Base-by-base conservation (phyloP, 352 stramenopile genomes). In the Globisporangium takayamanum region DNA sequence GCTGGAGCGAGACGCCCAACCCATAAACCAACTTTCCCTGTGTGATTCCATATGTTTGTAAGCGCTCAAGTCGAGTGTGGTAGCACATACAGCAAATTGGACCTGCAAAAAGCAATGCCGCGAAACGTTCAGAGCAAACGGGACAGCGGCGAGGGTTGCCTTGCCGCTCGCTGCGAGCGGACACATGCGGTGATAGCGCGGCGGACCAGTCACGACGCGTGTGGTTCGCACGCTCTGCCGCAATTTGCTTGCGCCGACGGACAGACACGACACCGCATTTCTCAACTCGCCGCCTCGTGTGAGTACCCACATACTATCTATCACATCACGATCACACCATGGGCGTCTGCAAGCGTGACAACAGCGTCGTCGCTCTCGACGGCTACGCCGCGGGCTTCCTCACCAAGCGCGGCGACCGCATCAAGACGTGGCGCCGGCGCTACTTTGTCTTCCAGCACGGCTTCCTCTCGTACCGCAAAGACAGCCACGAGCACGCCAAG, bases 391-490 rank as follows among this genome's bases (percentile, higher is more conserved):
- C 88, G 59, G 82, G 82, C 52, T 89, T 77, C 58, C 66, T 92
- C 33, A 37, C 70, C 5, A 92, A 92, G 62, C 75, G 84, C 28
- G 78, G 81, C 20, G 74, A 74, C 18, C 78, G 72, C 61, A 62
- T 92, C 60, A 88, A 88, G 68, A 92, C 70, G 49, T 92, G 81
- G 81, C 83, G 87, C 44, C 79, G 74, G 37, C 79, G 82, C 49
- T 92, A 87, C 66, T 92, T 92, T 57, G 76, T 89, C 28, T 87
- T 92, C 64, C 78, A 81, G 46, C 68, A 88, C 46, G 79, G 79
- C 44, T 76, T 61, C 52, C 49, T 89, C 25, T 74, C 66, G 28
- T 89, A 87, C 66, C 75, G 77, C 55, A 87, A 86, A 67, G 69
- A 89, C 58, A 69, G 68, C 45, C 73, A 72, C 55, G 73, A 84